Evolutionary conservation across 139 green algal species (phyloP).

Genomic region (Coelastrella sp.): DNA sequence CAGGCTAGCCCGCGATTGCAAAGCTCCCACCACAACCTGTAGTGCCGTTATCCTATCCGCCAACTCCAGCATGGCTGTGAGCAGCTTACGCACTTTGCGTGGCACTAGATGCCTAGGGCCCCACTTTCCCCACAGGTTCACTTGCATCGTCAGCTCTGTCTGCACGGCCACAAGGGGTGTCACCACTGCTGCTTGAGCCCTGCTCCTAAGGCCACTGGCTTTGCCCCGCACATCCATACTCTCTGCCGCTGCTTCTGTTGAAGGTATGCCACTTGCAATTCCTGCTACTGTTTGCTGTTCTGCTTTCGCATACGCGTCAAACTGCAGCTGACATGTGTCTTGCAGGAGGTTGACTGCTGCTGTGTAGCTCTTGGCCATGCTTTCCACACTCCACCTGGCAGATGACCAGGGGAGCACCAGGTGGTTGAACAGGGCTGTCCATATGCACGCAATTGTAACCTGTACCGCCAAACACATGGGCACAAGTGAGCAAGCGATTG

Average conservation of each 20-base stretch:
- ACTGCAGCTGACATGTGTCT: conserved; percentile 9
- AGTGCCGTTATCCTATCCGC: conserved; percentile 3
- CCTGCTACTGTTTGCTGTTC: background rate
- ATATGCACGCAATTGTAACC: background rate
- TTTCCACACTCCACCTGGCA: background rate
- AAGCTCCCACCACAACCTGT: conserved; percentile 2
- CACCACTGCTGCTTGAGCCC: background rate
- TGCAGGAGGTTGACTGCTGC: background rate
- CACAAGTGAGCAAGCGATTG: background rate
- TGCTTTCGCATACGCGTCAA: background rate
- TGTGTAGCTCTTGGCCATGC: background rate
- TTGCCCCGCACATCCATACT: background rate
- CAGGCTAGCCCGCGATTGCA: background rate
- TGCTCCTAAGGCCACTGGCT: background rate
- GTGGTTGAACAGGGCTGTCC: background rate
- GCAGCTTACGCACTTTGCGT: background rate
- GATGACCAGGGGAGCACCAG: background rate
- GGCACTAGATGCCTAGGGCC: background rate
- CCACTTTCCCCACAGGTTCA: background rate
- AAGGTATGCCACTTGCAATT: background rate
- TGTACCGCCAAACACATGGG: background rate
- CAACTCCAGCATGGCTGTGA: conserved; percentile 9
- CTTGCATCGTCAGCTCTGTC: background rate
- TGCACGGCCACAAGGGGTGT: conserved; percentile 14
- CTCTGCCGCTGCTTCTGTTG: conserved; percentile 1